Base-by-base conservation (phyloP, 306 rosid genomes). In the Dryas alaskensis region DNA sequence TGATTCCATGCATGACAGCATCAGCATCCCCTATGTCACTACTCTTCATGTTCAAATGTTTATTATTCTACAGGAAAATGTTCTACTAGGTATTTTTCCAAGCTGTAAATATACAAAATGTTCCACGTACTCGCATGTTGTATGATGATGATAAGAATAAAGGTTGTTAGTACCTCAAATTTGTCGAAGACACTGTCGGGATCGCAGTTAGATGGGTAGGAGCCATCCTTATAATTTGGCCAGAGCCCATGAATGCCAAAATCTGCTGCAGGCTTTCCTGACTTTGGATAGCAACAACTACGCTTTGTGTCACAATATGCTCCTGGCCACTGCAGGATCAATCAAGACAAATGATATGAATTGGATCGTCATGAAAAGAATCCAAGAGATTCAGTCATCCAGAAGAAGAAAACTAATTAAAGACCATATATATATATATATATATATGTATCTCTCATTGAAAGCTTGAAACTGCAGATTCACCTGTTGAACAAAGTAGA, bases 191-290 rank as follows among this genome's bases (percentile, higher is more conserved):
- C 71, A 53, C 71, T 86, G 61, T 5, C 78, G 1, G 93, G 72
- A 75, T 87, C 92, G 71, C 96, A 93, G 44, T 90, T 87, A 27
- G 97, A 88, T 0, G 97, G 93, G 73, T 86, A 88, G 3, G 87
- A 46, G 0, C 97, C 97, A 82, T 83, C 81, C 3, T 85, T 80
- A 65, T 84, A 74, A 72, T 91, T 93, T 43, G 97, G 98, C 97
- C 98, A 89, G 0, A 93, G 82, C 3, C 97, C 97, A 69, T 89
- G 98, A 65, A 93, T 87, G 37, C 92, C 76, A 63, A 93, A 93
- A 83, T 89, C 93, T 10, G 89, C 86, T 7, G 72, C 69, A 5
- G 96, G 97, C 27, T 91, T 93, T 9, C 98, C 96, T 9, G 81
- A 79, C 60, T 78, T 75, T 16, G 98, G 98, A 75, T 91, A 89